phyloP scores from a whole-genome alignment of 495 filamentous ascomycete species.

The Aspergillus mulundensis region DNA sequence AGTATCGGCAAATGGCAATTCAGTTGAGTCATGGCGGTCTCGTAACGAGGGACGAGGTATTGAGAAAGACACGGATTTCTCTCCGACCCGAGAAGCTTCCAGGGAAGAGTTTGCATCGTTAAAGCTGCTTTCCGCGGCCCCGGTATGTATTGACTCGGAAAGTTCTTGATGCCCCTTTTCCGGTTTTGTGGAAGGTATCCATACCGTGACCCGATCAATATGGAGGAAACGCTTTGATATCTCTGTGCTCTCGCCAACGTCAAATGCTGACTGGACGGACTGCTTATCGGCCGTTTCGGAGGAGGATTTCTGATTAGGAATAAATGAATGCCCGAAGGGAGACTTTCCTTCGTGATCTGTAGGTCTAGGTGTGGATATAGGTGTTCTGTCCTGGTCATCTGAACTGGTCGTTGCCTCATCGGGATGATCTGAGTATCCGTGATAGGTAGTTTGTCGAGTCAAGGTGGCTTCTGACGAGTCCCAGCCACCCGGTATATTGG shows the following conservation, averaged over 20 bases:
- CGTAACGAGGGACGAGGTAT: constrained; percentile 22
- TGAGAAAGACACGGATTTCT: constrained; percentile 28
- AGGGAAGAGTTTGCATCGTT: constrained; percentile 21
- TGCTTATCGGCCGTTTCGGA: constrained; percentile 17
- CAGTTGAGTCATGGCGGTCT: constrained; percentile 18
- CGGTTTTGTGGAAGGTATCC: constrained; percentile 28
- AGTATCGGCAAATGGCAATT: constrained; percentile 8
- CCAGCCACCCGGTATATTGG: constrained; percentile 60
- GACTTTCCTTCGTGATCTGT: constrained; percentile 19
- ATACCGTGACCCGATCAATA: constrained; percentile 33
- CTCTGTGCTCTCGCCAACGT: constrained; percentile 22
- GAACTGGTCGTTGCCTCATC: neutral
- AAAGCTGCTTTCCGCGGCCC: constrained; percentile 18
- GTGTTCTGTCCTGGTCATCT: constrained; percentile 15
- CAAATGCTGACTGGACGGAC: constrained; percentile 18
- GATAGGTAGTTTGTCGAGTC: neutral
- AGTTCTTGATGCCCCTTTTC: constrained; percentile 7
- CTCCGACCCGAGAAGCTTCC: constrained; percentile 23
- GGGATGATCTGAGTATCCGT: neutral
- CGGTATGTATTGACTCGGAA: constrained; percentile 2
- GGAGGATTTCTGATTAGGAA: constrained; percentile 10
- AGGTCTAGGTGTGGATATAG: constrained; percentile 28
- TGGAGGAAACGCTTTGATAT: constrained; percentile 32
- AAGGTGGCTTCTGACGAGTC: constrained; percentile 34
- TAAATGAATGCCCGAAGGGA: constrained; percentile 14